Evolutionary conservation across 2,329 filamentous ascomycete genomes (phyloP), one percentile per base, ranked within the genome.

Genomic region (Biscogniauxia sp.): DNA sequence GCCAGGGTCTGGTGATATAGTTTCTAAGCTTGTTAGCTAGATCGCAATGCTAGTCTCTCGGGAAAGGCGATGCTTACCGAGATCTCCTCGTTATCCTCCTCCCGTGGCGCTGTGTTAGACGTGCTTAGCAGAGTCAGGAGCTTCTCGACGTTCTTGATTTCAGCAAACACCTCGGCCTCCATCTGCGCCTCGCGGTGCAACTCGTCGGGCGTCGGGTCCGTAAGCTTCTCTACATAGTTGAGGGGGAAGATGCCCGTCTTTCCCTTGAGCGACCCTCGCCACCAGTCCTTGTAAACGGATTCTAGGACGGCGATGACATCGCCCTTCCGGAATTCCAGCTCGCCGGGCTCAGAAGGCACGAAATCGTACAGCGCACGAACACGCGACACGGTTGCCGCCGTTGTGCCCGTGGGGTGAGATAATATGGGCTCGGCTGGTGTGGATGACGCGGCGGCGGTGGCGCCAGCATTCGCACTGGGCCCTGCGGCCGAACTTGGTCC

Each of bases 271-370:
- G 93, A 96, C 1, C 95, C 95, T 69, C 96, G 94, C 95, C 95
- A 99, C 95, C 95, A 99, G 76, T 99, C 95, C 77, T 98, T 99
- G 80, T 96, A 99, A 1, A 98, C 95, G 1, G 93, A 97, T 77
- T 98, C 95, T 50, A 99, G 82, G 17, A 99, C 95, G 1, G 95
- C 94, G 75, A 99, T 99, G 50, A 98, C 90, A 74, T 99, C 95
- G 26, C 95, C 94, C 78, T 96, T 97, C 68, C 93, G 90, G 76
- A 99, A 99, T 68, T 96, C 93, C 63, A 99, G 82, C 79, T 99
- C 95, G 54, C 94, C 95, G 0, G 93, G 87, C 75, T 99, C 95
- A 0, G 93, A 96, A 1, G 95, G 94, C 55, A 90, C 88, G 75
- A 99, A 99, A 75, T 99, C 95, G 74, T 92, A 99, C 53, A 98